Evolutionary conservation across 2,329 filamentous ascomycete genomes (phyloP).

Genomic region (Scedosporium aurantiacum): DNA sequence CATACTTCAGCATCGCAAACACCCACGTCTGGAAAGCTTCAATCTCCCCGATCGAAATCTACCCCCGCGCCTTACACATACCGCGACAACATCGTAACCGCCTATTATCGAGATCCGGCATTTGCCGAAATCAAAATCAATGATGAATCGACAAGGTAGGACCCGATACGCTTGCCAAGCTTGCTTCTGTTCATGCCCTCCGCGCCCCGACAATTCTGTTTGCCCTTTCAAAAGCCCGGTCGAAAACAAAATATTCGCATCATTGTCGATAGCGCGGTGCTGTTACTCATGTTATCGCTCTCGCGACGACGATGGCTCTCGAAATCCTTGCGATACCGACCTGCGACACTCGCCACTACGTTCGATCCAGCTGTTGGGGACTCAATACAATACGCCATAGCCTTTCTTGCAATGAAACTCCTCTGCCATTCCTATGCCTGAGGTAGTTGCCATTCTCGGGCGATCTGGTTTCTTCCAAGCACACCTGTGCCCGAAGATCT

Average conservation of each 20-base stretch:
- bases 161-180: slow-evolving; percentile 11
- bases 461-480: not conserved
- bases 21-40: not conserved
- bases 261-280: not conserved
- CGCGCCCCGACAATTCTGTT: slow-evolving; percentile 13
- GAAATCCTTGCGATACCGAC: not conserved
- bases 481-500: not conserved
- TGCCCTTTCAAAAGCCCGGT: not conserved
- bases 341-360: slow-evolving; percentile 11
- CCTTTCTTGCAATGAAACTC: not conserved
- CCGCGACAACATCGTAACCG: slow-evolving; percentile 14
- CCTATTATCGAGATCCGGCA: slow-evolving; percentile 10
- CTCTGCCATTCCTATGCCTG: too few species aligned
- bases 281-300: not conserved
- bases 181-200: not conserved
- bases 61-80: not conserved
- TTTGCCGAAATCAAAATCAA: slow-evolving; percentile 15
- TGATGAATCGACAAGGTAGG: slow-evolving; percentile 53
- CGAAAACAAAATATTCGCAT: not conserved
- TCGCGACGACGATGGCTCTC: not conserved
- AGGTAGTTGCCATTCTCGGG: not conserved
- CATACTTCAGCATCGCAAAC: slow-evolving; percentile 3
- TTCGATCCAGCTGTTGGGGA: slow-evolving; percentile 13
- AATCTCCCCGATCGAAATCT: not conserved
- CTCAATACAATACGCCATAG: not conserved